These are phyloP conservation scores for Trichoderma guizhouense DNA, from an alignment of 2,329 filamentous ascomycete genomes.

Conservation along the genomic window DNA sequence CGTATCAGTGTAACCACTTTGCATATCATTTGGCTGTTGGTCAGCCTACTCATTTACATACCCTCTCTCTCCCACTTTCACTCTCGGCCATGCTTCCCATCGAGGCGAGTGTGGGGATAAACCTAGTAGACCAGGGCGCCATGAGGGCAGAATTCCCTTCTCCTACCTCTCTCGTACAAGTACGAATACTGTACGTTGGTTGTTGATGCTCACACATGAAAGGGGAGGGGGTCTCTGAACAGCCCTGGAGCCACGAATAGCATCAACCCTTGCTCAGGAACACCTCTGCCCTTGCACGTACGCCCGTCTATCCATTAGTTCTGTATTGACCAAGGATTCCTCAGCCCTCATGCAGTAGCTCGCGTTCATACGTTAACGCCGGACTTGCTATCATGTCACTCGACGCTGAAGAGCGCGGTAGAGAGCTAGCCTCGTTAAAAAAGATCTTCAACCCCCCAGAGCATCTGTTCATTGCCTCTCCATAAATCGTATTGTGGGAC, in stretches of 20 bases:
- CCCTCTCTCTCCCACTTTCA: neutral
- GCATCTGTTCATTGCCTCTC: neutral
- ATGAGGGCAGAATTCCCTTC: neutral
- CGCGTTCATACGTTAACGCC: neutral
- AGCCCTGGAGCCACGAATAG: neutral
- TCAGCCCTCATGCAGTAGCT: neutral
- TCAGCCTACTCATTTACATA: neutral
- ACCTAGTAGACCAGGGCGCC: neutral
- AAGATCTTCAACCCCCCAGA: neutral
- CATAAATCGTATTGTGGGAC: neutral
- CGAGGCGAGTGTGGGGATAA: constrained; percentile 1
- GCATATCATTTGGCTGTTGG: neutral
- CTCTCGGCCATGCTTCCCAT: neutral
- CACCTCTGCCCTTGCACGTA: neutral
- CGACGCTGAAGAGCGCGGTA: neutral
- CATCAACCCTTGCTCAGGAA: neutral
- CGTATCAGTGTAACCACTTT: neutral
- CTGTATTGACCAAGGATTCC: neutral
- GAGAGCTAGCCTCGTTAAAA: neutral
- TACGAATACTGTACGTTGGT: neutral
- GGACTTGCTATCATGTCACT: neutral
- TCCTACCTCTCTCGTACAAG: neutral
- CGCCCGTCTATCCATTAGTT: neutral
- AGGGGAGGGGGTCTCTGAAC: neutral
- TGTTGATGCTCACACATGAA: neutral